A percentile compares a stretch with the other conserved stretches of the same genome.
phyloP scores from a whole-genome alignment of 768 basidiomycete species.

The Boletus bicolor region DNA sequence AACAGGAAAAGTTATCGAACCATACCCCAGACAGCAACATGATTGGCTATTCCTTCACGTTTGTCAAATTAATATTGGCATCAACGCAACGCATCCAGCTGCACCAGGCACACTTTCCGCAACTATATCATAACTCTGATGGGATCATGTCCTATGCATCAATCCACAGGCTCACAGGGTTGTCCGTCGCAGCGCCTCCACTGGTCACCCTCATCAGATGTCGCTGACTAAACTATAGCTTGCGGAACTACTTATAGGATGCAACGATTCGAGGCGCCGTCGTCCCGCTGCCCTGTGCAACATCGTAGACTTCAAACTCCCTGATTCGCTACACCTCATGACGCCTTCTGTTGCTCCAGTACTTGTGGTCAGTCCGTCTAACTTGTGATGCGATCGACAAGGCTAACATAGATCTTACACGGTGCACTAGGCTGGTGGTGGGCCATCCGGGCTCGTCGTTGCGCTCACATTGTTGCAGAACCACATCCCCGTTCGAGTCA shows the following conservation, averaged over 20 bases:
- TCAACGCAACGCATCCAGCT: too few relatives aligned
- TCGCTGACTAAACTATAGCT: not conserved
- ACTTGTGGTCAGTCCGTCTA: slow-evolving; percentile 16
- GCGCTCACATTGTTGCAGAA: slow-evolving; percentile 39
- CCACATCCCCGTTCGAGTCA: slow-evolving; percentile 47
- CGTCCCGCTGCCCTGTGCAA: not conserved
- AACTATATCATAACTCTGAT: not conserved
- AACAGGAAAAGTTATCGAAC: too few relatives aligned
- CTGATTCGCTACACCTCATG: slow-evolving; percentile 3
- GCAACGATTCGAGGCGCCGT: not conserved
- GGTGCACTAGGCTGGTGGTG: slow-evolving; percentile 24
- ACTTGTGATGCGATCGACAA: not conserved
- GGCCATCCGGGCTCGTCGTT: slow-evolving; percentile 30
- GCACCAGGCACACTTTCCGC: too few relatives aligned
- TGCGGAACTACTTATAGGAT: not conserved
- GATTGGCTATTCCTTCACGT: too few relatives aligned
- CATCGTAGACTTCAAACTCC: not conserved
- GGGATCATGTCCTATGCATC: not conserved
- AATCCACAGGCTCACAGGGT: not conserved
- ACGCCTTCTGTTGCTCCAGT: slow-evolving; percentile 11
- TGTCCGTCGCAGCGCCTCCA: not conserved
- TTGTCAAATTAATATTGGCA: too few relatives aligned
- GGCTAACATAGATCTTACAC: not conserved
- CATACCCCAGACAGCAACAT: too few relatives aligned
- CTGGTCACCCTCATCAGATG: not conserved